A percentile compares a stretch with the other conserved stretches of the same genome.
Conservation (phyloP, 2,329 filamentous ascomycete genomes). For the Beauveria medogensis region DNA sequence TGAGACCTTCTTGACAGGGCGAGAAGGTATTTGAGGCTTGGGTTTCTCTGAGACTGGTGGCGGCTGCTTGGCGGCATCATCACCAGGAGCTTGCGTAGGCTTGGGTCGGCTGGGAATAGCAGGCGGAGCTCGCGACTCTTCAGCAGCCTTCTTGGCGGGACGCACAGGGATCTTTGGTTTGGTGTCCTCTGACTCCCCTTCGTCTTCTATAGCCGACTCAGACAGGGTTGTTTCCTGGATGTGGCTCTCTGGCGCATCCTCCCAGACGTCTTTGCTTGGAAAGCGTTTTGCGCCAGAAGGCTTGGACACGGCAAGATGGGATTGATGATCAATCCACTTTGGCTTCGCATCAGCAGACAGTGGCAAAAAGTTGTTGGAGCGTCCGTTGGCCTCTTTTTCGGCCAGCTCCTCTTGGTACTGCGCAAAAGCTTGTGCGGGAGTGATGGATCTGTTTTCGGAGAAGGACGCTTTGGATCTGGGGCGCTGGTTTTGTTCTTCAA, state of each 20-base stretch:
- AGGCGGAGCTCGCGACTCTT: slow-evolving; percentile 30
- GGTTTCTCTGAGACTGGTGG: slow-evolving; percentile 43
- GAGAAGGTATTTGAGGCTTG: slow-evolving; percentile 53
- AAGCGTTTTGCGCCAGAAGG: slow-evolving; percentile 62
- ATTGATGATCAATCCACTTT: slow-evolving; percentile 38
- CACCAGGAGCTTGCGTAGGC: slow-evolving; percentile 31
- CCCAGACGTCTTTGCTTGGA: slow-evolving; percentile 89
- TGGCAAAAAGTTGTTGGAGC: slow-evolving; percentile 21
- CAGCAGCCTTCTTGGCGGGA: slow-evolving; percentile 31
- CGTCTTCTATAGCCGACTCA: slow-evolving; percentile 23
- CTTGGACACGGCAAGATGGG: slow-evolving; percentile 42
- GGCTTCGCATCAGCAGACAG: slow-evolving; percentile 24
- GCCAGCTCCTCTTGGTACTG: slow-evolving; percentile 49
- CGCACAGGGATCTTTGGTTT: slow-evolving; percentile 24
- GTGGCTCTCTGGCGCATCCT: slow-evolving; percentile 80
- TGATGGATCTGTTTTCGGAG: slow-evolving; percentile 36
- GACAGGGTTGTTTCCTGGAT: slow-evolving; percentile 68
- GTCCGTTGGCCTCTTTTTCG: slow-evolving; percentile 18
- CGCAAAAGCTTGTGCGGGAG: slow-evolving; percentile 57
- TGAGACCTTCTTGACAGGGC: slow-evolving; percentile 47
- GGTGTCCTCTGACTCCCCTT: slow-evolving; percentile 15
- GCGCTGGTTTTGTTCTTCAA: slow-evolving; percentile 32
- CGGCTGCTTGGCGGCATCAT: slow-evolving; percentile 28
- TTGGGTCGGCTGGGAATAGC: slow-evolving; percentile 42
- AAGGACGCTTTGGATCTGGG: slow-evolving; percentile 21